Conservation (phyloP, 805 yeast species). For the Vanderwaltozyma verrucispora region DNA sequence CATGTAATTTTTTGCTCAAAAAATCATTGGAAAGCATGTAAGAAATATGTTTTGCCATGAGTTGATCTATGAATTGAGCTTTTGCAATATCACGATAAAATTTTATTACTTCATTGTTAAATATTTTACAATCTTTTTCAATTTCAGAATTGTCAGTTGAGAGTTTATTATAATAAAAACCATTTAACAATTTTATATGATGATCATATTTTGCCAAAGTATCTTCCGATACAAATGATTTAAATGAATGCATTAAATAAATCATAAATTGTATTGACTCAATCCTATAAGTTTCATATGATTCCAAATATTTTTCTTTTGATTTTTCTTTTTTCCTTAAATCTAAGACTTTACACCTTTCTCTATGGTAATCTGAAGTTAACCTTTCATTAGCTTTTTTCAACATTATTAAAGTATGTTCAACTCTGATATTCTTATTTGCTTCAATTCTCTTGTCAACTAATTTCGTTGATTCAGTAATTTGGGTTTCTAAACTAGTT, state of each 20-base stretch:
- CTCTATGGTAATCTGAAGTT: constrained; percentile 15
- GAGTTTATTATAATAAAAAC: background rate
- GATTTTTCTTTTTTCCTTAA: constrained; percentile 11
- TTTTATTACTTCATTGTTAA: background rate
- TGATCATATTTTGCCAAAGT: constrained; percentile 12
- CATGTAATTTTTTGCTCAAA: constrained; percentile 14
- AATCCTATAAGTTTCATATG: constrained; percentile 14
- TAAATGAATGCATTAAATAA: constrained; percentile 19
- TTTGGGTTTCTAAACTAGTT: background rate
- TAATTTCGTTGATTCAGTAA: background rate
- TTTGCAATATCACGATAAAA: constrained; percentile 17
- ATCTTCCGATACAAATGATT: constrained; percentile 12
- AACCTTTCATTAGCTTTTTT: constrained; percentile 6
- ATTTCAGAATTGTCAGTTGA: constrained; percentile 2
- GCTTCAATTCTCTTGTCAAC: background rate
- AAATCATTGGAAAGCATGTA: constrained; percentile 17
- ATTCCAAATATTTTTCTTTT: constrained; percentile 10
- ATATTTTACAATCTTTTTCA: constrained; percentile 1
- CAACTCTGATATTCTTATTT: background rate
- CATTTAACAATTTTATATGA: constrained; percentile 10
- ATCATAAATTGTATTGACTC: constrained; percentile 23
- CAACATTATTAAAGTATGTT: background rate
- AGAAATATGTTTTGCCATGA: constrained; percentile 14
- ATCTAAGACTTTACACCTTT: constrained; percentile 19
- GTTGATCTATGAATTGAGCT: constrained; percentile 13